Evolutionary conservation across 768 basidiomycete species (phyloP).

Genomic region (Saitozyma sp.): DNA sequence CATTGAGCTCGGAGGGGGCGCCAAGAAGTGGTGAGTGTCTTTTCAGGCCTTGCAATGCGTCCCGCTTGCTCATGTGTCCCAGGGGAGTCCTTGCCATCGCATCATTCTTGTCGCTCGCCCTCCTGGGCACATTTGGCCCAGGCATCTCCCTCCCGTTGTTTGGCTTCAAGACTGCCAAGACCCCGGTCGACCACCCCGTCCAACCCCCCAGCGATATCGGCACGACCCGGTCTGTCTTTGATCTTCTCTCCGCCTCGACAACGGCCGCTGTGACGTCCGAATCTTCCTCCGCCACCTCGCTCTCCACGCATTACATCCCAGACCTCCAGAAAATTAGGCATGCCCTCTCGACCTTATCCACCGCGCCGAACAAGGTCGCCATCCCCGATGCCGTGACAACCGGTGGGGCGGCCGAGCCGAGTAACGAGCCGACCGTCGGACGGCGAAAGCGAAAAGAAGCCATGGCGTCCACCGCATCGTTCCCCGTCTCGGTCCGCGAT

Average conservation of each 20-base stretch:
- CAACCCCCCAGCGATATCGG: too few relatives aligned
- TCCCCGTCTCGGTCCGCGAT: slow-evolving; percentile 6
- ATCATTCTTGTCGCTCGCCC: slow-evolving; percentile 13
- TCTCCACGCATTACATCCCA: slow-evolving; percentile 13
- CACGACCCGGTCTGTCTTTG: too few relatives aligned
- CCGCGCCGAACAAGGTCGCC: not conserved
- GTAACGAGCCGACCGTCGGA: not conserved
- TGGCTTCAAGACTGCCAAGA: too few relatives aligned
- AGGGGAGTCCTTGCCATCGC: slow-evolving; percentile 19
- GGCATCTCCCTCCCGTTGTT: not conserved
- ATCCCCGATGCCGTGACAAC: too few relatives aligned
- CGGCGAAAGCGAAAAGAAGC: not conserved
- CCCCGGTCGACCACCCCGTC: too few relatives aligned
- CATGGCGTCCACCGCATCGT: not conserved
- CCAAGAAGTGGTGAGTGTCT: slow-evolving; percentile 8
- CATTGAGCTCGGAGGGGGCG: not conserved
- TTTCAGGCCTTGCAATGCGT: not conserved
- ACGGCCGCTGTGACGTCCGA: not conserved
- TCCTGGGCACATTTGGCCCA: slow-evolving; percentile 12
- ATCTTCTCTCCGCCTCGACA: not conserved
- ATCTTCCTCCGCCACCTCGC: not conserved
- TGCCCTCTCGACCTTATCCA: slow-evolving; percentile 12
- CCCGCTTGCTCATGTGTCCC: not conserved
- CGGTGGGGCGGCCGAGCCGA: not conserved
- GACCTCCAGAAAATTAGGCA: slow-evolving; percentile 15